These are phyloP conservation scores for Sarocladiaceae sp. DNA, from an alignment of 2,329 filamentous ascomycete genomes.

Conservation along the genomic window DNA sequence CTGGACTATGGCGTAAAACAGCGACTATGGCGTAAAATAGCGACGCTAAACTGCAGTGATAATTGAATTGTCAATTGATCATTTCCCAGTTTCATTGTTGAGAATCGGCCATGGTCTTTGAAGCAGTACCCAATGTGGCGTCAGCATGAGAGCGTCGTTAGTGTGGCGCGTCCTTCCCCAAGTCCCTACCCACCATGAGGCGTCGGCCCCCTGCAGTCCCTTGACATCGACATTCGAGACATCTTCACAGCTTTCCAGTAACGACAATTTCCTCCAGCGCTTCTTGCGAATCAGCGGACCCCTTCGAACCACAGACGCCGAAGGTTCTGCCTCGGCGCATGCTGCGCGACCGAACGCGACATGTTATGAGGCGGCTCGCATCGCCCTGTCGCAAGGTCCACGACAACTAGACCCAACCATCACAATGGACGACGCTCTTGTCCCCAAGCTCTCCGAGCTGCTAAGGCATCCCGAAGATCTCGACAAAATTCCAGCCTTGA, in stretches of 20 bases:
- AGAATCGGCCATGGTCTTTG: background rate
- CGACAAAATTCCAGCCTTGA: constrained; percentile 88
- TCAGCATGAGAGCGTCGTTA: background rate
- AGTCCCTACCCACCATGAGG: background rate
- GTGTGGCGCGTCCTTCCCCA: constrained; percentile 3
- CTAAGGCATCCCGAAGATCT: constrained; percentile 94
- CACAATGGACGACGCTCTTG: constrained; percentile 53
- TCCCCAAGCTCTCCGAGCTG: constrained; percentile 83
- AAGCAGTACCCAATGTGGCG: background rate
- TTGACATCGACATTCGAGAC: background rate
- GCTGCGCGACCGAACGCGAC: background rate
- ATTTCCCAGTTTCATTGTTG: background rate
- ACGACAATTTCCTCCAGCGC: background rate
- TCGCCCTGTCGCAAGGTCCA: constrained; percentile 5
- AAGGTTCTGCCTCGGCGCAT: background rate
- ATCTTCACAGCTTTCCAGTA: background rate
- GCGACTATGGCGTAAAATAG: background rate
- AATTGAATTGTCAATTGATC: background rate
- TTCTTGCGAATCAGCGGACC: too few relatives aligned
- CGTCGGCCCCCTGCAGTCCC: background rate
- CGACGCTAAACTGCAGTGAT: background rate
- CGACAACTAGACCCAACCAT: background rate
- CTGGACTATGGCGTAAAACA: background rate
- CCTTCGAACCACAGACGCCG: background rate
- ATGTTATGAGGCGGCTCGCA: constrained; percentile 7